A percentile compares a stretch with the other conserved stretches of the same genome.
These are phyloP conservation scores for Lantana camara DNA, from an alignment of 257 asterid genomes.

Conservation along the genomic window DNA sequence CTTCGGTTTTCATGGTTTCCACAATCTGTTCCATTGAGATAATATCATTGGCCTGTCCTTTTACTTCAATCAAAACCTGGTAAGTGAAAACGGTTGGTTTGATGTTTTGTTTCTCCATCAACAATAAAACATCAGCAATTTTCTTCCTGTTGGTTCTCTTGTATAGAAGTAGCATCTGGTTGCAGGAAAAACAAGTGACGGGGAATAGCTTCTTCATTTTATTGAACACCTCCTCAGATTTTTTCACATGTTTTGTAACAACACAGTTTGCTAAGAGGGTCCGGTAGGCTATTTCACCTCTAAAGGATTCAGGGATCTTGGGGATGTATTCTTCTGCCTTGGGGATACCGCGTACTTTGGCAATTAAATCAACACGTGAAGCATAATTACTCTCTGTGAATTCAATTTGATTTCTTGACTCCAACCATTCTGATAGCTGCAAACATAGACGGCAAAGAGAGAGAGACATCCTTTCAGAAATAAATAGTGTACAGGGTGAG, in stretches of 20 bases:
- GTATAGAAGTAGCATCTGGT: constrained; percentile 74
- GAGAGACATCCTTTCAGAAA: constrained; percentile 4
- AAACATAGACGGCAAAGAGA: constrained; percentile 13
- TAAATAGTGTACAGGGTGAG: neutral
- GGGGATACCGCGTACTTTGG: constrained; percentile 63
- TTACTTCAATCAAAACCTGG: constrained; percentile 53
- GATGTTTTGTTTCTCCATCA: constrained; percentile 70
- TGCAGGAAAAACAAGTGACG: constrained; percentile 57
- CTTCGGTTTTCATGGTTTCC: constrained; percentile 68
- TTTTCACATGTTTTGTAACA: constrained; percentile 35
- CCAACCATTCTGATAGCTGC: constrained; percentile 86
- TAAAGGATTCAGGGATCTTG: constrained; percentile 61
- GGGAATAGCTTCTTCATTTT: constrained; percentile 66
- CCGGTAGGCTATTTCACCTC: constrained; percentile 56
- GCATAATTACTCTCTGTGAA: constrained; percentile 53
- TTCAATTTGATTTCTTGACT: constrained; percentile 44
- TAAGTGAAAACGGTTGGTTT: constrained; percentile 63
- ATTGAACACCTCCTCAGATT: constrained; percentile 73
- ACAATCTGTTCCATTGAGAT: constrained; percentile 68
- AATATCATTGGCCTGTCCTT: constrained; percentile 74
- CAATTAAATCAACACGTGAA: constrained; percentile 68
- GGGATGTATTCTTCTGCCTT: constrained; percentile 68
- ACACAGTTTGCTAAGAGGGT: constrained; percentile 72
- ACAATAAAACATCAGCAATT: constrained; percentile 51
- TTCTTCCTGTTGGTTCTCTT: constrained; percentile 60